A percentile compares a stretch with the other conserved stretches of the same genome.
Conservation (phyloP, 2,329 filamentous ascomycete species). For the Aureobasidium lini region DNA sequence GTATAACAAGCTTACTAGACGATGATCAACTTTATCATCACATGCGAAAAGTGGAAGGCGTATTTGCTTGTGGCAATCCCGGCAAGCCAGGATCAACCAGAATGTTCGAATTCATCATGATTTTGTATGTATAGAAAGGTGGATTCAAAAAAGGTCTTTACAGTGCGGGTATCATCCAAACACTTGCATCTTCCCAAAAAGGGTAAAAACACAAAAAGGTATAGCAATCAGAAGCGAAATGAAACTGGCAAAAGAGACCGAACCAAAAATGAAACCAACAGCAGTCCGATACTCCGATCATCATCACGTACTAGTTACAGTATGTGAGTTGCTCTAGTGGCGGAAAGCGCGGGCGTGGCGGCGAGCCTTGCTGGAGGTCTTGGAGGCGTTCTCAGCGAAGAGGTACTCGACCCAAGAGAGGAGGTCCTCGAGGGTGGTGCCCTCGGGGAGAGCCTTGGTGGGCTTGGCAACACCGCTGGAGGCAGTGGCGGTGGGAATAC, state of each 20-base stretch:
- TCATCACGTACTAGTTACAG: neutral
- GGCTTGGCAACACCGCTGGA: slow-evolving; percentile 14
- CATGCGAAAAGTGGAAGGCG: neutral
- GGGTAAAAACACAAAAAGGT: neutral
- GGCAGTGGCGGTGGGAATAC: slow-evolving; percentile 13
- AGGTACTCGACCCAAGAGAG: slow-evolving; percentile 23
- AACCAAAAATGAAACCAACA: neutral
- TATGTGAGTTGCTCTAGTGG: slow-evolving; percentile 7
- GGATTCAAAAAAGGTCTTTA: neutral
- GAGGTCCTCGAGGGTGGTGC: slow-evolving; percentile 22
- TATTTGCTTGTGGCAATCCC: neutral
- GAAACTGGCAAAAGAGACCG: neutral
- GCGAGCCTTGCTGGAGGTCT: neutral
- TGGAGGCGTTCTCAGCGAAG: slow-evolving; percentile 15
- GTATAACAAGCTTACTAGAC: neutral
- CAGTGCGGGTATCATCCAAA: slow-evolving; percentile 4
- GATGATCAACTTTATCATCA: neutral
- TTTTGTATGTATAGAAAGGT: neutral
- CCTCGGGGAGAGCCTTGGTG: slow-evolving; percentile 21
- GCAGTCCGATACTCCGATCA: slow-evolving; percentile 2
- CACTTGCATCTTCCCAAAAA: neutral
- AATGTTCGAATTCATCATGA: neutral
- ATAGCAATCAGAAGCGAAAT: slow-evolving; percentile 6
- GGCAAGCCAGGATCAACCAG: neutral
- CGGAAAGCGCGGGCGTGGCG: slow-evolving; percentile 13